Percentiles rank a stretch among this genome's conserved stretches.
These are phyloP conservation scores for Vaccinium vitisidaea DNA, from an alignment of 148 eudicot genomes.

Conservation along the genomic window DNA sequence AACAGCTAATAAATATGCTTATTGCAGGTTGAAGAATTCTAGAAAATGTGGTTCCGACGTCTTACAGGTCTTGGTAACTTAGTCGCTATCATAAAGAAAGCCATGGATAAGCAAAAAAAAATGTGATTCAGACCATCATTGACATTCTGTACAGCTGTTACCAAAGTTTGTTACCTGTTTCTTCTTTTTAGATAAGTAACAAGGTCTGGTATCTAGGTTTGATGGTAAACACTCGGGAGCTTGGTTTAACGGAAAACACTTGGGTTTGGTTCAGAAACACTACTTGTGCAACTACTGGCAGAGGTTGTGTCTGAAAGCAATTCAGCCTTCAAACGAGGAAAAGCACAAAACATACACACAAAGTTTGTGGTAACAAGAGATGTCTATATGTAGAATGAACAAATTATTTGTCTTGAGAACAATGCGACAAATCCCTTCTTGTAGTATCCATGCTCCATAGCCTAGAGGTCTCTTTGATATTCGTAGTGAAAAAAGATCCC, in stretches of 20 bases:
- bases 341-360: background rate
- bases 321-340: background rate
- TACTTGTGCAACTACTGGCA: conserved; percentile 4
- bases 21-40: background rate
- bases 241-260: background rate
- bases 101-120: background rate
- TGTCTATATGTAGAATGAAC: background rate
- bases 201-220: background rate
- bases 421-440: background rate
- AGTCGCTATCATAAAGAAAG: background rate
- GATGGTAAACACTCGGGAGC: background rate
- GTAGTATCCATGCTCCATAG: background rate
- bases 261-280: background rate
- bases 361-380: background rate
- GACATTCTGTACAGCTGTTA: background rate
- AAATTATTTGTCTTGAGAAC: background rate
- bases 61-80: background rate
- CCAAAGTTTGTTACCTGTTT: background rate
- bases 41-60: background rate
- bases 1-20: background rate
- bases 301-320: background rate
- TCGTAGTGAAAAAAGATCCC: no score
- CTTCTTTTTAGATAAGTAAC: conserved; percentile 8
- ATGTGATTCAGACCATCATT: background rate
- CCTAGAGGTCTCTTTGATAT: background rate